Evolutionary conservation across 257 asterid species (phyloP).

Genomic region (Schizonepeta tenuifolia): DNA sequence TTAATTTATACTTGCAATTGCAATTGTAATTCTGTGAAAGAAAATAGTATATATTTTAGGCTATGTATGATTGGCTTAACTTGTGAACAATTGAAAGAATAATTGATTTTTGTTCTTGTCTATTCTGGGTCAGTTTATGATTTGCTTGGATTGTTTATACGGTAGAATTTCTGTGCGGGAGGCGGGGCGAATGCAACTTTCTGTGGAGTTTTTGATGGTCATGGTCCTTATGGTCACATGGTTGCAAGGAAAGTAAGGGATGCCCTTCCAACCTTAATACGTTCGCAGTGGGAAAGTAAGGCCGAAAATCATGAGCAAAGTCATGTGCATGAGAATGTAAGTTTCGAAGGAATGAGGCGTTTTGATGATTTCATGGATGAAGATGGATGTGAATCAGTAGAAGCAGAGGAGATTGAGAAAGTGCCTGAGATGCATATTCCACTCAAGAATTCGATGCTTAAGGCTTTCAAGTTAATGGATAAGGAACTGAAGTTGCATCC

Average conservation of each 20-base stretch:
- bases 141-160: constrained; percentile 67
- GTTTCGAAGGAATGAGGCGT: constrained; percentile 53
- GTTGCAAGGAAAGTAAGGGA: constrained; percentile 94
- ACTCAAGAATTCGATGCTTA: constrained; percentile 71
- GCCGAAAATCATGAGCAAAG: constrained; percentile 41
- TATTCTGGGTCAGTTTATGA: constrained; percentile 67
- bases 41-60: constrained; percentile 13
- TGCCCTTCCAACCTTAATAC: constrained; percentile 70
- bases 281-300: constrained; percentile 66
- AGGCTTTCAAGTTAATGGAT: constrained; percentile 90
- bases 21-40: constrained; percentile 10
- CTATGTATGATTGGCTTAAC: constrained; percentile 19
- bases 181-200: constrained; percentile 56
- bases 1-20: neutral
- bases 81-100: constrained; percentile 38
- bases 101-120: constrained; percentile 37
- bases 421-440: constrained; percentile 78
- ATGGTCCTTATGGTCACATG: constrained; percentile 97
- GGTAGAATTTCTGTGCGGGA: constrained; percentile 72
- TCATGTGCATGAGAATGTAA: constrained; percentile 44
- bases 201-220: constrained; percentile 98
- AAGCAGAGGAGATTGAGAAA: constrained; percentile 65
- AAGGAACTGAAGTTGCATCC: constrained; percentile 89
- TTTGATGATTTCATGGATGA: constrained; percentile 78
- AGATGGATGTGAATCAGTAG: constrained; percentile 66